Percentiles rank a stretch among this genome's conserved stretches.
Evolutionary conservation across 75 land plant genomes (phyloP).

Genomic region (Gnetum montanum): DNA sequence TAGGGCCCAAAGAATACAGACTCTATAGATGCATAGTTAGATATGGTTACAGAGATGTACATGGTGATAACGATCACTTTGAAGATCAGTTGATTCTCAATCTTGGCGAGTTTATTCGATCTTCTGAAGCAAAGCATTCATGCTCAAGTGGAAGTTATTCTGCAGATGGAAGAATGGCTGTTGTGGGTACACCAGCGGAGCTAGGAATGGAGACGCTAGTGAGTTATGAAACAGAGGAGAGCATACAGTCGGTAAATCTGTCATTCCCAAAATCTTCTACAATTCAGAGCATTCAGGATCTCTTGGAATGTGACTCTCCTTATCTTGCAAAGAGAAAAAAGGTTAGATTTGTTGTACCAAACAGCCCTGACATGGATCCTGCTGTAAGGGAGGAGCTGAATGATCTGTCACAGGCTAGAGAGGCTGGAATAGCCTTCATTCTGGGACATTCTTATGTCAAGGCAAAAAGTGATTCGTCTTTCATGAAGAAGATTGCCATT

Average conservation of each 20-base stretch:
- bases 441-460: conserved; percentile 38
- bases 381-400: conserved; percentile 16
- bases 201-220: not conserved
- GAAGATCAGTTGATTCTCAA: conserved; percentile 21
- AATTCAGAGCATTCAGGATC: conserved; percentile 4
- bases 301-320: conserved; percentile 3
- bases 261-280: not conserved
- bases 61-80: conserved; percentile 19
- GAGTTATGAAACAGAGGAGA: conserved; percentile 1
- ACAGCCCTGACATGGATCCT: conserved; percentile 14
- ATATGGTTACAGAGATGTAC: conserved; percentile 36
- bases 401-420: conserved; percentile 35
- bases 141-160: conserved; percentile 16
- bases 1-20: conserved; percentile 37
- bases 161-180: conserved; percentile 37
- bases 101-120: conserved; percentile 28
- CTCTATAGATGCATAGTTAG: conserved; percentile 31
- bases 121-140: conserved; percentile 14
- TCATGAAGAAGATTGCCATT: conserved; percentile 30
- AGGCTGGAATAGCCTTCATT: conserved; percentile 47
- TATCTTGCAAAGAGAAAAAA: conserved; percentile 12
- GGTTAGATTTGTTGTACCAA: conserved; percentile 27
- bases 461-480: conserved; percentile 31
- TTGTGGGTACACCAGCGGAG: conserved; percentile 19
- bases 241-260: conserved; percentile 1